Base-by-base conservation (phyloP, 495 filamentous ascomycete species). In the Saxispiralis lemnorum region DNA sequence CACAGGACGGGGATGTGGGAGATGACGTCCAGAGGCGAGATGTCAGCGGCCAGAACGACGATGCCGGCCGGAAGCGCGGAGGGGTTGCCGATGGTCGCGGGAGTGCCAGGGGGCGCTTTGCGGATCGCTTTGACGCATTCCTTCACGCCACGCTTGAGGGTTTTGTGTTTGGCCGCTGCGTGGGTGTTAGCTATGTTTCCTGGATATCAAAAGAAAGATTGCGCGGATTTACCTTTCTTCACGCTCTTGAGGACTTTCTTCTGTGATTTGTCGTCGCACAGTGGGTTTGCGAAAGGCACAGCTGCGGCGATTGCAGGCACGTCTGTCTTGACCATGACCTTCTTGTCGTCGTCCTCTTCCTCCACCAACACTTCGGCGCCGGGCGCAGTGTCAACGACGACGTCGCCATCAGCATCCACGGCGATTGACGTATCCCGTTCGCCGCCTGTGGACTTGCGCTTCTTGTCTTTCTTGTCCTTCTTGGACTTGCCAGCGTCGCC, bases 61-160 rank as follows among this genome's bases (percentile, higher is more conserved):
- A 99, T 70, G 51, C 76, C 83, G 39, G 70, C 68, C 45, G 76
- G 73, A 7, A 33, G 40, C 14, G 38, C 16, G 15, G 69, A 55
- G 11, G 67, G 49, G 54, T 66, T 57, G 39, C 73, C 69, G 48
- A 70, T 64, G 15, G 52, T 46, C 4, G 56, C 13, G 21, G 53
- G 49, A 28, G 63, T 62, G 43, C 64, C 59, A 38, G 73, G 62
- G 43, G 83, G 71, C 5, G 81, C 81, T 66, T 94, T 93, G 62
- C 87, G 82, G 54, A 99, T 79, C 16, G 84, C 74, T 69, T 99
- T 99, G 66, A 94, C 83, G 59, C 89, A 84, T 66, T 99, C 89
- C 66, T 96, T 96, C 34, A 96, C 88, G 63, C 89, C 89, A 56
- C 92, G 87, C 65, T 88, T 85, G 62, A 99, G 79, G 45, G 80